phyloP scores from a whole-genome alignment of 306 rosid genomes.

The Biancaea sappan region DNA sequence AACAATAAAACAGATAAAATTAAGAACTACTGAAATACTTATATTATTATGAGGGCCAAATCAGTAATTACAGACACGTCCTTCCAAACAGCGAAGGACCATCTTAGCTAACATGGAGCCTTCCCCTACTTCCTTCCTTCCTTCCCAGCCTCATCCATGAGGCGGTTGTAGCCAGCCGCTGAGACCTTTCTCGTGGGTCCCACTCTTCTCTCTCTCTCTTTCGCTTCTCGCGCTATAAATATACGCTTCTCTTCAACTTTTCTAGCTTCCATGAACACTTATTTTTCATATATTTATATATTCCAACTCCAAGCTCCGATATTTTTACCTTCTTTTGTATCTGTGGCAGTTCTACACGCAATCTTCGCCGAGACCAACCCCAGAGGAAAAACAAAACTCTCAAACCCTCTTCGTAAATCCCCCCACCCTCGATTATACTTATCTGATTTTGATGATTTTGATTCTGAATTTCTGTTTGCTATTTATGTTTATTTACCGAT shows the following conservation, averaged over 20 bases:
- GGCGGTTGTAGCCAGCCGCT: constrained; percentile 6
- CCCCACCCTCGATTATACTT: constrained; percentile 36
- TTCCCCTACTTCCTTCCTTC: too few species aligned
- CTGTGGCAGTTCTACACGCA: constrained; percentile 30
- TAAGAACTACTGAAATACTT: too few species aligned
- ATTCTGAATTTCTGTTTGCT: background rate
- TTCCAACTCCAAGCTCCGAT: background rate
- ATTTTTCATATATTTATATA: background rate
- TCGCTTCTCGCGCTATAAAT: background rate
- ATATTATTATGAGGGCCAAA: too few species aligned
- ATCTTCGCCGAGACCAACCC: constrained; percentile 44
- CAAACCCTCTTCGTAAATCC: constrained; percentile 44
- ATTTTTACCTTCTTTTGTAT: constrained; percentile 18
- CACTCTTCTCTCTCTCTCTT: background rate
- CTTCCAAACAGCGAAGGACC: background rate
- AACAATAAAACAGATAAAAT: too few species aligned
- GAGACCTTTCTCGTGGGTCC: background rate
- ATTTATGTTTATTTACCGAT: constrained; percentile 25
- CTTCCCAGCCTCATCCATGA: background rate
- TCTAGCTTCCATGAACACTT: background rate
- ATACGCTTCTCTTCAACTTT: background rate
- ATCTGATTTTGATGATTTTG: background rate
- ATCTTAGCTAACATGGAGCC: background rate
- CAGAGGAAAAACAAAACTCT: constrained; percentile 27
- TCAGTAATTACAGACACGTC: too few species aligned